Base-by-base conservation (phyloP, 352 stramenopile species). In the Phytophthora agathidicida region DNA sequence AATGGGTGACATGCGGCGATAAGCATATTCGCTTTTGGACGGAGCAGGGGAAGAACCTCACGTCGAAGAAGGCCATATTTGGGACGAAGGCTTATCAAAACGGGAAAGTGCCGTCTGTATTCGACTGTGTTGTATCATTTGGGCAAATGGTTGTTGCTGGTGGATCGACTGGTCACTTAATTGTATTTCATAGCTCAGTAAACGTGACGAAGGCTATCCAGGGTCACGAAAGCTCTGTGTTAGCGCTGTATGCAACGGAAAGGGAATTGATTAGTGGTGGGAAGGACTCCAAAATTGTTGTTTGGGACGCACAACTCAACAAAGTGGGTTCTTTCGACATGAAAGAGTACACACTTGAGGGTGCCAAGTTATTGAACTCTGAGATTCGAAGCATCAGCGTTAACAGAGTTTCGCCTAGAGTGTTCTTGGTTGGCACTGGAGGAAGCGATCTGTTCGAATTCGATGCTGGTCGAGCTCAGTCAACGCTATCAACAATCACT, bases 391-490 rank as follows among this genome's bases (percentile, higher is more conserved):
- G 79, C 39, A 33, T 91, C n/a, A 81, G 67, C 30, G 48, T 51
- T 7, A 61, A 43, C 32, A 50, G 28, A n/a, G 32, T 61, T 19
- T 75, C 68, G 7, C 61, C 68, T 6, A 58, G 73, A 19, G 49
- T 57, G 3, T 68, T 97, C 14, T 52, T 98, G 7, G 65, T 98
- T 11, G 93, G 91, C 14, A 97, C 90, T 13, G 59, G 45, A 28
- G 91, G 88, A 9, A 96, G 87, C 27, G 86, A 98, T 52, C 51
- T 98, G 9, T 68, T 96, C 8, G 88, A 98, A 51, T 41, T 98
- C 20, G 89, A 94, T 62, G 54, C 71, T 5, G 65, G 32, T 11
- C 58, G 59, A 5, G 38, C 63, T 14, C 51, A 63, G n/a, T 11
- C 51, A 23, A 37, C 48, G 9, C 7, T 65, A 45, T 17, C 44